A percentile compares a stretch with the other conserved stretches of the same genome.
These are phyloP conservation scores for Lineolata rhizophorae DNA, from an alignment of 495 filamentous ascomycete genomes.

Conservation along the genomic window DNA sequence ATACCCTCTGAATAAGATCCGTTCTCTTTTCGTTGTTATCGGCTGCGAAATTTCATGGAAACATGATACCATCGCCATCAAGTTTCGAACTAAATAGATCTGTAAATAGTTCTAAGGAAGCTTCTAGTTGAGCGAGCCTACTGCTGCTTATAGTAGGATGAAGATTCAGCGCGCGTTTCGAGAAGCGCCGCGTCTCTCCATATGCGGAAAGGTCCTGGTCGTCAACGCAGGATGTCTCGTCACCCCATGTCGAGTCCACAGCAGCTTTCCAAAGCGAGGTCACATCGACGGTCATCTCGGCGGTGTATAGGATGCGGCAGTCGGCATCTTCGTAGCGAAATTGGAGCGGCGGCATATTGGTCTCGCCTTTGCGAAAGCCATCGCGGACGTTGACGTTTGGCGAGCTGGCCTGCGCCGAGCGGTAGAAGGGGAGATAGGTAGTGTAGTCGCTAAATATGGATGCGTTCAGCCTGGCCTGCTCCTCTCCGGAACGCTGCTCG, in stretches of 20 bases:
- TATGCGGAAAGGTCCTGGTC: too few relatives aligned
- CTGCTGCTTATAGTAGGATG: too few relatives aligned
- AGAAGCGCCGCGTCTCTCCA: too few relatives aligned
- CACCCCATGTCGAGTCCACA: conserved; percentile 12
- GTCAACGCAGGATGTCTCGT: too few relatives aligned
- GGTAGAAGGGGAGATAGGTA: conserved; percentile 1
- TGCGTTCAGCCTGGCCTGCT: neutral
- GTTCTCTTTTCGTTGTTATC: too few relatives aligned
- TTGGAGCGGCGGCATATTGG: conserved; percentile 13
- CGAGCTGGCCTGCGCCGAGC: conserved; percentile 1
- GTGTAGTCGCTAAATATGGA: conserved; percentile 5
- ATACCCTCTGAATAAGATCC: too few relatives aligned
- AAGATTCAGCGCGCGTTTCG: too few relatives aligned
- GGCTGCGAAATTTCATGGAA: too few relatives aligned
- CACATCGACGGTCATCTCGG: conserved; percentile 13
- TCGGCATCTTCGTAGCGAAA: conserved; percentile 18
- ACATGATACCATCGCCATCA: too few relatives aligned
- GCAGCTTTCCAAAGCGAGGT: conserved; percentile 14
- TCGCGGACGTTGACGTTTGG: conserved; percentile 14
- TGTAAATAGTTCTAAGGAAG: too few relatives aligned
- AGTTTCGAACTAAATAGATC: too few relatives aligned
- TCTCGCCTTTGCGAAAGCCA: conserved; percentile 12
- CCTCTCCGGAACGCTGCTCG: neutral
- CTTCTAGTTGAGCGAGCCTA: too few relatives aligned
- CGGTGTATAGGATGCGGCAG: conserved; percentile 16